Base-by-base conservation (phyloP, 2,329 filamentous ascomycete genomes). In the Pseudogymnoascus pannorum region DNA sequence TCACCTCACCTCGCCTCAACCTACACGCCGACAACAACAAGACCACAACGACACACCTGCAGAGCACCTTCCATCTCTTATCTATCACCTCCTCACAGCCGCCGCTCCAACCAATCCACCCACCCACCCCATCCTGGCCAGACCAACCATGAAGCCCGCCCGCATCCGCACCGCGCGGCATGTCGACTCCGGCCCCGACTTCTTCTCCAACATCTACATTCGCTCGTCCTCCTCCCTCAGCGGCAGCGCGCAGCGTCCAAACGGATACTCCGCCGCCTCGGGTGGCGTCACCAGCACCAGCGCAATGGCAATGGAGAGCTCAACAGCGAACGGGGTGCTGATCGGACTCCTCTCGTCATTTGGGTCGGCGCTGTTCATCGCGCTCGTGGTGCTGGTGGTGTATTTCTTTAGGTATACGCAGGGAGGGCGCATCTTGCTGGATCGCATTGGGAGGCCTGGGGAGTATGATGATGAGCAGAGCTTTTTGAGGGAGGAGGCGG, bases 401-500 rank as follows among this genome's bases (percentile, higher is more conserved):
- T 97, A 96, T 76, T 94, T 97, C 78, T 94, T 97, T 75, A 86
- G 89, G 76, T 95, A 95, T 74, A 97, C 93, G 36, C 85, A 82
- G 60, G 88, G 88, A 58, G 93, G 93, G 44, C 86, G 93, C 68
- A 97, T 99, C 71, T 85, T 97, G 65, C 83, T 99, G 68, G 94
- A 99, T 77, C 87, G 93, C 66, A 88, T 99, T 74, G 92, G 92
- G 51, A 83, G 93, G 63, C 94, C 94, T 0, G 94, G 94, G 69
- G 94, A 97, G 76, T 99, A 92, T 74, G 94, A 99, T 73, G 94
- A 99, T 76, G 94, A 97, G 75, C 93, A 97, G 77, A 90, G 91
- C 9, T 97, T 96, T 77, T 82, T 87, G 66, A 87, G 90, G 71
- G 94, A 97, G 74, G 94, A 99, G 83, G 92, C 91, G 35, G 92